Base-by-base conservation (phyloP, 2,329 filamentous ascomycete genomes). In the Scleromitrula shiraiana region DNA sequence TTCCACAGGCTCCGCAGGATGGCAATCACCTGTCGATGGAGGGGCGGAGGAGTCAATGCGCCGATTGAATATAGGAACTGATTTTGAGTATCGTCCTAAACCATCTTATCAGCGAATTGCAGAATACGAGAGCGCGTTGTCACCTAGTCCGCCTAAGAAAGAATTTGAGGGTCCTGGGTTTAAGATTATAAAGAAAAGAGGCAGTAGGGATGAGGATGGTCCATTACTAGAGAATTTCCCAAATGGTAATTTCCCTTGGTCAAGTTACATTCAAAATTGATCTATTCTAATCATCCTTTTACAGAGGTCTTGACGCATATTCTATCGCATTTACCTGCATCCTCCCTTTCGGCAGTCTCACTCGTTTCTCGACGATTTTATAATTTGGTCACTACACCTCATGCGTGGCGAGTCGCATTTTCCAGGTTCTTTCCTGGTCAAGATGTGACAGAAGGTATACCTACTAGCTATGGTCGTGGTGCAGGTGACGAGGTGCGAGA, bases 361-460 rank as follows among this genome's bases (percentile, higher is more conserved):
- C 76, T 95, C 42, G 88, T 97, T 24, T 96, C 88, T 27, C 87
- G 82, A 60, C 85, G 87, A 46, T 94, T 97, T 63, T 87, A 95
- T 65, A 75, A 77, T 44, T 73, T 97, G 33, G 85, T 97, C 48
- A 95, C 88, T 4, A 91, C 87, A 1, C 88, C 90, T 14, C 88
- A 96, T 68, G 89, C 89, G 7, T 97, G 91, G 91, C 82, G 88
- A 54, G 86, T 89, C 63, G 91, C 90, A 5, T 97, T 97, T 63
- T 78, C 88, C 57, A 88, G 90, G 53, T 91, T 83, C 68, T 98
- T 97, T 59, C 88, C 88, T 0, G 89, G 86, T 1, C 79, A 84
- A 20, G 77, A 83, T 60, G 74, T 74, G 5, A 62, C 82, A 39
- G 65, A 64, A 38, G 23, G 22, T 5, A 10, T 19, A 15, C 36